Evolutionary conservation across 176 grass and related monocot species (phyloP), one percentile per base, ranked within the genome.

Genomic region (Pontederia crassipes): DNA sequence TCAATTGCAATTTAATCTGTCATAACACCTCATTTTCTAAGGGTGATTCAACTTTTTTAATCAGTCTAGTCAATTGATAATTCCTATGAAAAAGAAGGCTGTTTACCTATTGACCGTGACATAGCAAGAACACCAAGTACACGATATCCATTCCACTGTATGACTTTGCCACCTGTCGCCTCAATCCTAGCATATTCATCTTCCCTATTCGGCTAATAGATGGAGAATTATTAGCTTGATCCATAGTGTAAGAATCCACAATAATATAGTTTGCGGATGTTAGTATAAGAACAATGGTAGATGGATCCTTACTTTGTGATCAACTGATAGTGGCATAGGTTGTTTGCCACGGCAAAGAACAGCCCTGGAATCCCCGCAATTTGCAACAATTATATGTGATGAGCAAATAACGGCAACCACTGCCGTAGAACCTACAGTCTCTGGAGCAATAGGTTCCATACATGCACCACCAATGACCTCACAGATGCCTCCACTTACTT

Each of bases 61-160:
- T 40, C 32, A 7, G 32, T 40, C 6, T 40, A 40, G 6, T 7
- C 32, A 40, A 40, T 40, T 40, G 32, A 40, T 40, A 40, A 40
- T 40, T 40, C 32, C 32, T 40, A 3, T 40, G 32, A 40, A 3
- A 40, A 40, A 54, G 20, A 54, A 14, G 51, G 11, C n/a, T 56
- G 57, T 80, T 53, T 74, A 92, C 88, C 84, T 1, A 88, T 94
- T 49, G 89, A 81, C 14, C 84, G 75, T 67, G 89, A 88, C 89
- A 88, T 85, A 60, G 89, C 84, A 59, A 88, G 89, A 74, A 85
- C 68, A 61, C 81, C 89, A 46, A 68, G 73, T 46, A 94, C 84
- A 16, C 89, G 84, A 66, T 77, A 67, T n/a, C 84, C 81, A 58
- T 85, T 77, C 84, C 84, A 94, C 57, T 81, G 52, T 72, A 94